A percentile compares a stretch with the other conserved stretches of the same genome.
Conservation (phyloP, 192 early-diverging fungal genomes). For the Dissophora globulifera region DNA sequence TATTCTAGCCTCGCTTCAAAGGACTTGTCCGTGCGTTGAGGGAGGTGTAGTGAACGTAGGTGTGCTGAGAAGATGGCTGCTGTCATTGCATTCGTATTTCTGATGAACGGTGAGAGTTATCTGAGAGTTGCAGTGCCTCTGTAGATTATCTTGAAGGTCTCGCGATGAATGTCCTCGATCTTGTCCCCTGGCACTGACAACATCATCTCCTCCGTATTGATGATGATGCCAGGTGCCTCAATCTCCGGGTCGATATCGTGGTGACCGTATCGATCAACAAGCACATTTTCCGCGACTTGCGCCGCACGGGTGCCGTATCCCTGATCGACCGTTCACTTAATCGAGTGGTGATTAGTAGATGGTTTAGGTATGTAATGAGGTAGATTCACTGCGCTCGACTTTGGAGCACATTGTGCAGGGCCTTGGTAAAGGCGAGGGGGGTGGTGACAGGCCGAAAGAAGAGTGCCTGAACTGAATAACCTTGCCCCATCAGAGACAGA, state of each 20-base stretch:
- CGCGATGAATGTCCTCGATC: conserved; percentile 24
- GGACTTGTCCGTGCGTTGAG: conserved; percentile 33
- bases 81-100: conserved; percentile 15
- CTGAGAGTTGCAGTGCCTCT: conserved; percentile 17
- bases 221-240: conserved; percentile 37
- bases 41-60: conserved; percentile 22
- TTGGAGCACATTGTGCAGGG: conserved; percentile 17
- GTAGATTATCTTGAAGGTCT: conserved; percentile 22
- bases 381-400: conserved; percentile 22
- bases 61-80: conserved; percentile 38
- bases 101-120: conserved; percentile 23
- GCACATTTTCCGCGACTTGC: conserved; percentile 12
- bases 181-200: conserved; percentile 28
- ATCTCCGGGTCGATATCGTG: conserved; percentile 15
- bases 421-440: conserved; percentile 48
- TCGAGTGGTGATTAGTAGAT: conserved; percentile 15
- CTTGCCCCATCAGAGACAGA: conserved; percentile 36
- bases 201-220: conserved; percentile 40
- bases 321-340: not conserved
- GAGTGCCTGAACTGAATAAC: conserved; percentile 45
- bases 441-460: conserved; percentile 38
- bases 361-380: conserved; percentile 35
- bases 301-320: not conserved
- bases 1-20: not conserved
- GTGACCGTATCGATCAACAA: conserved; percentile 23